phyloP scores from a whole-genome alignment of 129 eudicot genomes.

The Pseudognaphalium luteoalbum region DNA sequence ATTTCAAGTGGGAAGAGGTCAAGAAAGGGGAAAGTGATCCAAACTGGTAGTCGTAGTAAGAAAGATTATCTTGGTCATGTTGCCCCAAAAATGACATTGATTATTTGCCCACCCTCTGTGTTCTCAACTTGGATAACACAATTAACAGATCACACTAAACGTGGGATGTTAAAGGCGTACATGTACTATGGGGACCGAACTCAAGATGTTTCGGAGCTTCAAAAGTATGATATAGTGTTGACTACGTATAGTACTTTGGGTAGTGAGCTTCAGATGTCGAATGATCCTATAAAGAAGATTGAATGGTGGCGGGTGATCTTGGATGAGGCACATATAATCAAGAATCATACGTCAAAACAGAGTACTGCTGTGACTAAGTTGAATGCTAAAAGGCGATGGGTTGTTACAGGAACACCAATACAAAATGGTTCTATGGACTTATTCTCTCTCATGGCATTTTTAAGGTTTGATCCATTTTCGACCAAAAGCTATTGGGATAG shows the following conservation, averaged over 20 bases:
- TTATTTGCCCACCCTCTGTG: conserved; percentile 89
- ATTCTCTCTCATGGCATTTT: conserved; percentile 71
- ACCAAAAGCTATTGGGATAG: conserved; percentile 70
- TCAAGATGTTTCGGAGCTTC: conserved; percentile 53
- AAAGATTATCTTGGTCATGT: conserved; percentile 19
- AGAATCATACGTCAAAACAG: conserved; percentile 61
- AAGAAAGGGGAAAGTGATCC: conserved; percentile 48
- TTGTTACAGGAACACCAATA: conserved; percentile 90
- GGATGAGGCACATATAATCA: conserved; percentile 92
- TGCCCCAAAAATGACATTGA: conserved; percentile 51
- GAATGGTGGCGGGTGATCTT: conserved; percentile 89
- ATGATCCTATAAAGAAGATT: conserved; percentile 61
- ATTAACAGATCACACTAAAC: conserved; percentile 60
- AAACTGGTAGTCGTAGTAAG: conserved; percentile 31
- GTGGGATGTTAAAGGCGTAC: conserved; percentile 56
- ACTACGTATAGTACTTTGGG: conserved; percentile 77
- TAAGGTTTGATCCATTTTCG: conserved; percentile 79
- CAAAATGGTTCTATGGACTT: conserved; percentile 82
- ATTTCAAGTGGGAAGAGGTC: conserved; percentile 36
- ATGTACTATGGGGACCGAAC: conserved; percentile 88
- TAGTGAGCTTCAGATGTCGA: conserved; percentile 31
- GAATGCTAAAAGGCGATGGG: conserved; percentile 79
- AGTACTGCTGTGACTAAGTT: conserved; percentile 63
- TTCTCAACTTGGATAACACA: conserved; percentile 81
- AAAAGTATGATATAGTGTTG: conserved; percentile 70